These are phyloP conservation scores for Paraglomus brasilianum DNA, from an alignment of 192 early-diverging fungal species.

Conservation along the genomic window DNA sequence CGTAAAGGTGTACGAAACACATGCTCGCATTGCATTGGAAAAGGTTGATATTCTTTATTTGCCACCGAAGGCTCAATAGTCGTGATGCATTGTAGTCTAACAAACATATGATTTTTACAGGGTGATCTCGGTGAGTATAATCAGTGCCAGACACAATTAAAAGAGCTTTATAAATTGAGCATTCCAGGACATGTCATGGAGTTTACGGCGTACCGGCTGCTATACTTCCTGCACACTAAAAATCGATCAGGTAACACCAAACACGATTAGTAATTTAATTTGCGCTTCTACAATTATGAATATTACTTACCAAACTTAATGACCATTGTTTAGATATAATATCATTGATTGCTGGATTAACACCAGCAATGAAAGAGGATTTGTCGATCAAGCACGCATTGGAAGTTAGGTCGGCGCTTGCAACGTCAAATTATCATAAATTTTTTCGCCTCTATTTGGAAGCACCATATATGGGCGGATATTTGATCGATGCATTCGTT, in stretches of 20 bases:
- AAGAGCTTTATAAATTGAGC: slow-evolving; percentile 75
- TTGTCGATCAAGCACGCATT: slow-evolving; percentile 78
- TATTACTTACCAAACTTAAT: neutral
- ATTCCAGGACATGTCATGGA: slow-evolving; percentile 79
- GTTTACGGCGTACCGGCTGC: slow-evolving; percentile 90
- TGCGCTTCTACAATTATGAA: neutral
- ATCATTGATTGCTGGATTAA: slow-evolving; percentile 69
- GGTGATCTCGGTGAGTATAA: slow-evolving; percentile 97
- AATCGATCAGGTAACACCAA: slow-evolving; percentile 71
- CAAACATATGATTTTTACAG: slow-evolving; percentile 37
- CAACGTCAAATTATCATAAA: slow-evolving; percentile 80
- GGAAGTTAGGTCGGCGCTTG: slow-evolving; percentile 73
- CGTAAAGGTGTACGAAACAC: slow-evolving; percentile 89
- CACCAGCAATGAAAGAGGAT: slow-evolving; percentile 62
- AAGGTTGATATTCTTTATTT: slow-evolving; percentile 50
- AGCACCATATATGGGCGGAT: slow-evolving; percentile 84
- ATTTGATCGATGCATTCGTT: slow-evolving; percentile 91
- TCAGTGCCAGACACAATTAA: slow-evolving; percentile 94
- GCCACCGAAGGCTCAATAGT: neutral
- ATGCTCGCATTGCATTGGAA: slow-evolving; percentile 95
- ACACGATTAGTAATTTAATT: neutral
- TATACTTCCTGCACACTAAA: slow-evolving; percentile 86
- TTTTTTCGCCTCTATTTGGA: slow-evolving; percentile 77
- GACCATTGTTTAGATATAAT: slow-evolving; percentile 66
- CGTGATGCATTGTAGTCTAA: neutral